Evolutionary conservation across 306 rosid genomes (phyloP), one percentile per base, ranked within the genome.

Genomic region (Cyamopsis tetragonoloba): DNA sequence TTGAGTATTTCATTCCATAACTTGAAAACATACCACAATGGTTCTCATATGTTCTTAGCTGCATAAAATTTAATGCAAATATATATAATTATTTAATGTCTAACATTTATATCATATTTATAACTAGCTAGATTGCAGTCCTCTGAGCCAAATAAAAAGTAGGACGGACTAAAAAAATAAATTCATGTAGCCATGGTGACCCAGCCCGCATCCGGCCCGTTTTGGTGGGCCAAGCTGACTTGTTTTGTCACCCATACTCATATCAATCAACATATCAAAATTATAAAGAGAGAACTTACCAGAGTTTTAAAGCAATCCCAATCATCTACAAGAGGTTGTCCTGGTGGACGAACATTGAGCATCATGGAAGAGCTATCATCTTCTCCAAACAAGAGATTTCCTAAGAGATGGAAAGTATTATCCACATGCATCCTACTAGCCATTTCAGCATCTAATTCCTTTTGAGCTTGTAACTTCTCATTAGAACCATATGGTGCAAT

Each of bases 221-320:
- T n/a, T n/a, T n/a, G n/a, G n/a, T n/a, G n/a, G n/a, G n/a, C n/a
- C n/a, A n/a, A n/a, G n/a, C n/a, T n/a, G n/a, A n/a, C n/a, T n/a
- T n/a, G n/a, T n/a, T n/a, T n/a, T n/a, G n/a, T n/a, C n/a, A n/a
- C n/a, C n/a, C n/a, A n/a, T n/a, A n/a, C n/a, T n/a, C n/a, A n/a
- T n/a, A n/a, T n/a, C n/a, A n/a, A n/a, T n/a, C n/a, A n/a, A n/a
- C n/a, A n/a, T n/a, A n/a, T n/a, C n/a, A n/a, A n/a, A n/a, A n/a
- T n/a, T n/a, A n/a, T n/a, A n/a, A n/a, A n/a, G n/a, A n/a, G n/a
- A n/a, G n/a, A n/a, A 51, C 82, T 83, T 77, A 88, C 89, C 42
- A 82, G 64, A 47, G 46, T 71, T 76, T 71, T 84, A 5, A 85
- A 55, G 70, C 93, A 87, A 49, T 79, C 71, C 96, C 93, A 89